These are phyloP conservation scores for Starmerella vaccinii DNA, from an alignment of 805 yeast species.

Conservation along the genomic window DNA sequence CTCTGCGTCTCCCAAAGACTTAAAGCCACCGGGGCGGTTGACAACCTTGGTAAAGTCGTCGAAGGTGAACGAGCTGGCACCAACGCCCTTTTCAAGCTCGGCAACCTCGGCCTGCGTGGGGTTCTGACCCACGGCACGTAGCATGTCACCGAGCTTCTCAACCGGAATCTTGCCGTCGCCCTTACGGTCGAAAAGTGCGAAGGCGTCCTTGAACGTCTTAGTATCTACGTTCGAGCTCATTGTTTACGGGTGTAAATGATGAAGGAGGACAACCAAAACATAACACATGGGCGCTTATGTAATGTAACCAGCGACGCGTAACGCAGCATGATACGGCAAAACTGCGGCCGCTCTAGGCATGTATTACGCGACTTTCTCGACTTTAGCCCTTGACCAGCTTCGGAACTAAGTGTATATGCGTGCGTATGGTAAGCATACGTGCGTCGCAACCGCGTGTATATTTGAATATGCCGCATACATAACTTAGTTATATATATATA, in stretches of 20 bases:
- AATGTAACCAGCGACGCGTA: neutral
- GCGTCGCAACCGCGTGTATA: no score
- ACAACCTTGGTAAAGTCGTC: constrained; percentile 67
- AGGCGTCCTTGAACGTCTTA: constrained; percentile 73
- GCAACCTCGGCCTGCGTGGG: constrained; percentile 86
- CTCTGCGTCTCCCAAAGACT: constrained; percentile 76
- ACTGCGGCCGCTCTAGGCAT: no score
- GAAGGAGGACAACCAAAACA: constrained; percentile 2
- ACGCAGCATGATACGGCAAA: no score
- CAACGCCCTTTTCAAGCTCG: constrained; percentile 40
- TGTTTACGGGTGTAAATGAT: neutral
- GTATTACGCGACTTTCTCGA: no score
- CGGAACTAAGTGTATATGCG: no score
- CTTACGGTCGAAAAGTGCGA: constrained; percentile 90
- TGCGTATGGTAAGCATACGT: no score
- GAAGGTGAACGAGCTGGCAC: constrained; percentile 44
- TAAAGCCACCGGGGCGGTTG: constrained; percentile 69
- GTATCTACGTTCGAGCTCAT: constrained; percentile 27
- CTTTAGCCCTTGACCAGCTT: no score
- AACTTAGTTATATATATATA: no score
- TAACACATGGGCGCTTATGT: neutral
- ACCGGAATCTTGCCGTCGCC: constrained; percentile 86
- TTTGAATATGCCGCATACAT: no score
- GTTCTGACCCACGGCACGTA: constrained; percentile 96
- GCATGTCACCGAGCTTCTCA: constrained; percentile 78